Conservation (phyloP, 768 basidiomycete species). For the Boletus fagicola region DNA sequence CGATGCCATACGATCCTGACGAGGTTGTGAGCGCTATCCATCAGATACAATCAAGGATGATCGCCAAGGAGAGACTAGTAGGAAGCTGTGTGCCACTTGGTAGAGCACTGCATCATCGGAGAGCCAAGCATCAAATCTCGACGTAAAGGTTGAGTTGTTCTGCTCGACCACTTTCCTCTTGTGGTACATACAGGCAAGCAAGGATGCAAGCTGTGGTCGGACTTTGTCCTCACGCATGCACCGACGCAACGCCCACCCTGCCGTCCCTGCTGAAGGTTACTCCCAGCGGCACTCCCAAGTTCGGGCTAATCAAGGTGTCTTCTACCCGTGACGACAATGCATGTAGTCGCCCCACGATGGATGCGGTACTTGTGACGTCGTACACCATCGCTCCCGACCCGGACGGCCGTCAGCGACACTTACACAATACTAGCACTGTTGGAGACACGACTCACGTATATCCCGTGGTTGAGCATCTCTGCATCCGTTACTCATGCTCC, state of each 20-base stretch:
- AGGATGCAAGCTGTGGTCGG: not conserved
- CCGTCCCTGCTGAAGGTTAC: not conserved
- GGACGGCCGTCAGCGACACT: not conserved
- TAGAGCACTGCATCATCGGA: constrained; percentile 28
- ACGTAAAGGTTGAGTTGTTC: constrained; percentile 34
- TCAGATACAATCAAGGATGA: constrained; percentile 36
- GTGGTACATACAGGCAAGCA: constrained; percentile 32
- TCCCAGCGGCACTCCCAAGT: constrained; percentile 36
- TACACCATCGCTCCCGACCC: constrained; percentile 43
- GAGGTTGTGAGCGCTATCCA: constrained; percentile 38
- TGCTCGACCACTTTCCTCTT: constrained; percentile 49
- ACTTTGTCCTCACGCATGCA: not conserved
- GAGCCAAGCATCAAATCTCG: constrained; percentile 17
- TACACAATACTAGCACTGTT: constrained; percentile 21
- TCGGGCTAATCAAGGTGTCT: constrained; percentile 44
- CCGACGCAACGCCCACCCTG: not conserved
- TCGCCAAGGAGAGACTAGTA: constrained; percentile 40
- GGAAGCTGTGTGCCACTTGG: constrained; percentile 41
- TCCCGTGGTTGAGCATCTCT: constrained; percentile 39
- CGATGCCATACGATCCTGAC: constrained; percentile 48
- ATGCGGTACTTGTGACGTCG: constrained; percentile 40
- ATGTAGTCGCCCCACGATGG: constrained; percentile 44
- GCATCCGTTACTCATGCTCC: constrained; percentile 31
- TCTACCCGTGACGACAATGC: constrained; percentile 38
- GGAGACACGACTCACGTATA: constrained; percentile 41